Base-by-base conservation (phyloP, 2,329 filamentous ascomycete species). In the Sclerotinia trifoliorum region DNA sequence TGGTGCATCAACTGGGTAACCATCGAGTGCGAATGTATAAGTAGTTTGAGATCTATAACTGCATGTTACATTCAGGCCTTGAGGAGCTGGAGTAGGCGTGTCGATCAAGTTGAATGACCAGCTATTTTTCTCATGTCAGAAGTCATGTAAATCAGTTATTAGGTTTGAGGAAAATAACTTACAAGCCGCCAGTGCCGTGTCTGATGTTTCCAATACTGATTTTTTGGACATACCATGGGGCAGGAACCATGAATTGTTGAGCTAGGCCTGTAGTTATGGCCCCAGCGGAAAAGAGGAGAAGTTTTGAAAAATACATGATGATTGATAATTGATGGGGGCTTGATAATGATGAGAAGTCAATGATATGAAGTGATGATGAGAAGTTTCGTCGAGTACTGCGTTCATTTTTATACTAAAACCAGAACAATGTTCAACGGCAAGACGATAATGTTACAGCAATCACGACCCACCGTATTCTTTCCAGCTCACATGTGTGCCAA, bases 11-110 rank as follows among this genome's bases (percentile, higher is more conserved):
- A 65, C 55, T 13, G 69, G 69, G 1, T 69, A 65, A 17, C 46
- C 68, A 26, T 71, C 68, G 8, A 70, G 11, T 29, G 72, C 72
- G 54, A 72, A 73, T 4, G 2, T 19, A 51, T 72, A 71, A 32
- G 68, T 46, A 3, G 24, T 56, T 39, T 35, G 54, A 52, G 24
- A 56, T 11, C 49, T 56, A 24, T 68, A 73, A 17, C 6, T 39
- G n/a, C 72, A 73, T 3, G 71, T 70, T 21, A 70, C 69, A 62
- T 72, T 72, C 52, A 73, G 67, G 44, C 67, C 71, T 69, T 73
- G 72, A 6, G 71, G 71, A 8, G 67, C 55, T 3, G 48, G 32
- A 2, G 69, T 73, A 1, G 72, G 70, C 8, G 68, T 69, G 32
- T 73, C 72, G 24, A 68, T 15, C 26, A 73, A 71, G 26, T 67